These are phyloP conservation scores for Kurtzmaniella quercitrusa DNA, from an alignment of 1,139 yeast genomes.

Conservation along the genomic window DNA sequence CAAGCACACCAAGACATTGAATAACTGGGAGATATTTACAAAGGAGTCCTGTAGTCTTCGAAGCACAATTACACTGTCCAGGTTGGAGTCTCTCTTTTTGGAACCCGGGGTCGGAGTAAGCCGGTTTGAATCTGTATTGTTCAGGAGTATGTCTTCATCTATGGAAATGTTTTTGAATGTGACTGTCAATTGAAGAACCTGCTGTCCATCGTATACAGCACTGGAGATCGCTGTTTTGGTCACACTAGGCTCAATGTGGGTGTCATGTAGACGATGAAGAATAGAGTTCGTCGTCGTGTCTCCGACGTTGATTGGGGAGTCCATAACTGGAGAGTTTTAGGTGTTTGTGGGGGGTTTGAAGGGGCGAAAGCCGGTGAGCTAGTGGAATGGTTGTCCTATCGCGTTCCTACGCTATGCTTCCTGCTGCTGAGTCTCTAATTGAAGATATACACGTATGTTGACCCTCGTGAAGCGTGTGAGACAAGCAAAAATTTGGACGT, in stretches of 20 bases:
- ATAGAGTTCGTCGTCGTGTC: slow-evolving; percentile 43
- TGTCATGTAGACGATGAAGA: slow-evolving; percentile 30
- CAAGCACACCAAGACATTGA: slow-evolving; percentile 28
- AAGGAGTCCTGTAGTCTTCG: slow-evolving; percentile 45
- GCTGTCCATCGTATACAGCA: slow-evolving; percentile 36
- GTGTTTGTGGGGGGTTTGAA: no score
- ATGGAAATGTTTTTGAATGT: slow-evolving; percentile 12
- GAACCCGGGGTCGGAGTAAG: neutral
- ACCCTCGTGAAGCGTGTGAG: neutral
- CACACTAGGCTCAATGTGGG: slow-evolving; percentile 27
- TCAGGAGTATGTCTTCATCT: neutral
- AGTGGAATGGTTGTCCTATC: neutral
- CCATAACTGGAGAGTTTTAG: slow-evolving; percentile 21
- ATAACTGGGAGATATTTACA: slow-evolving; percentile 37
- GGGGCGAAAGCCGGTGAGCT: no score
- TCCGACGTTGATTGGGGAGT: slow-evolving; percentile 43
- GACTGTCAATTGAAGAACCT: slow-evolving; percentile 32
- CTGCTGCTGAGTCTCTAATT: neutral
- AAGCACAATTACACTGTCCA: slow-evolving; percentile 20
- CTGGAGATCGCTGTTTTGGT: slow-evolving; percentile 20
- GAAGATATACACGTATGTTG: neutral
- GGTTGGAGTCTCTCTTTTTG: neutral
- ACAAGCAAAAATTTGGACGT: slow-evolving; percentile 3
- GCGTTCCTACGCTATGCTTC: neutral
- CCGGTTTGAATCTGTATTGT: slow-evolving; percentile 4